Base-by-base conservation (phyloP, 169 alveolate species). In the Ichthyophthirius multifiliis region DNA sequence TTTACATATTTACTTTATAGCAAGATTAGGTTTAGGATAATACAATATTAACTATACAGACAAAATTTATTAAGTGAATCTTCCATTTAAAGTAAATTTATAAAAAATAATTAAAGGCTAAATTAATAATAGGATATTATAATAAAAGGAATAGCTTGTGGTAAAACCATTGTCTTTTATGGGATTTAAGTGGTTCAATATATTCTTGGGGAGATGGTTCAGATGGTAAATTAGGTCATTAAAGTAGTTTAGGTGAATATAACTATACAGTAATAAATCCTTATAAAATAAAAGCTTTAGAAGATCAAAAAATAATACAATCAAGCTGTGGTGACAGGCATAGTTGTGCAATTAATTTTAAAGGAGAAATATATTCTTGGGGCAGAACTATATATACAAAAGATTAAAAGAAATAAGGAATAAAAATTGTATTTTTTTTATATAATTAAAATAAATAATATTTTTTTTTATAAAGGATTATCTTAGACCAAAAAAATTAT, bases 161-260 rank as follows among this genome's bases (percentile, higher is more conserved):
- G 77, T 2, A 35, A 16, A 67, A 37, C 20, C 77, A 67, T 20
- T 67, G 77, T 41, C 37, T 67, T 9, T 16, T 67, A 16, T 67
- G 77, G 77, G 77, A 67, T 39, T 35, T 62, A 37, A 62, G 41
- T 5, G 77, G 77, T 1, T 34, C n/a, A 39, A 37, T 67, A 2
- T 67, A 35, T 41, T 34, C 55, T 39, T 67, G 77, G 77, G 77
- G 77, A 12, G 77, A 67, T 39, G 77, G 77, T 9, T 37, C 43
- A 39, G n/a, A 67, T 39, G 77, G 77, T 37, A 67, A 67, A 67
- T 41, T 67, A 67, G 77, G 77, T 1, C 77, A 67, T 9, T 35
- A 41, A n/a, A 34, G 62, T 18, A 39, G 35, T 7, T 37, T 37
- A 16, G 77, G 77, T 2, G 46, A 31, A 16, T 67, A 67, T 41